Evolutionary conservation across 129 eudicot genomes (phyloP).

Genomic region (Lactuca saligna): DNA sequence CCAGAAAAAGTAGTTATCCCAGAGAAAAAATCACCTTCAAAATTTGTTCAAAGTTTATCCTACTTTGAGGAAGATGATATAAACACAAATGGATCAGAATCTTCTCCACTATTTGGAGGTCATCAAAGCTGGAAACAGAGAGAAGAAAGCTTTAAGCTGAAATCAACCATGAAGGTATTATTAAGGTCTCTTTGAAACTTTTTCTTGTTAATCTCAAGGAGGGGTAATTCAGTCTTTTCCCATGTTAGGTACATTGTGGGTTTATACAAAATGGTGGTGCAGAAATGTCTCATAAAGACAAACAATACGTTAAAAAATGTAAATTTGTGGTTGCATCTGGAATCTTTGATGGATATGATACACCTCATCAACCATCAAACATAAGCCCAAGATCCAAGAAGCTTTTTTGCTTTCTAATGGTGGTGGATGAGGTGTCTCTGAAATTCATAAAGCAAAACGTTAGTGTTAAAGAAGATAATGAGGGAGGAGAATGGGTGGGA

Average conservation of each 20-base stretch:
- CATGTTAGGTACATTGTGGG: slow-evolving; percentile 87
- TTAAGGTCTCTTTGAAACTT: background rate
- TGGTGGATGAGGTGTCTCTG: slow-evolving; percentile 82
- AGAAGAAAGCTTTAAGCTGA: slow-evolving; percentile 82
- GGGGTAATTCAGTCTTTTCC: slow-evolving; percentile 1
- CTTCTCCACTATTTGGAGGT: slow-evolving; percentile 86
- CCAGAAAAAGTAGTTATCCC: slow-evolving; percentile 75
- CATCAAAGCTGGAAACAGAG: slow-evolving; percentile 79
- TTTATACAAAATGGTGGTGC: slow-evolving; percentile 85
- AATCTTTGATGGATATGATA: slow-evolving; percentile 93
- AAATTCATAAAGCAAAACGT: slow-evolving; percentile 73
- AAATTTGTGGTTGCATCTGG: slow-evolving; percentile 94
- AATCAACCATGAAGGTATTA: slow-evolving; percentile 75
- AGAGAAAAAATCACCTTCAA: slow-evolving; percentile 52
- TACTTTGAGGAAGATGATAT: slow-evolving; percentile 63
- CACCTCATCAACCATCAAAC: slow-evolving; percentile 94
- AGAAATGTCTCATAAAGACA: slow-evolving; percentile 77
- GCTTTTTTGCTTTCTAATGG: slow-evolving; percentile 94
- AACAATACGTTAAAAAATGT: slow-evolving; percentile 72
- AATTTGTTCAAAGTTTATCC: slow-evolving; percentile 58
- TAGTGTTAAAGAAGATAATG: slow-evolving; percentile 57
- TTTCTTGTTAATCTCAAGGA: slow-evolving; percentile 7
- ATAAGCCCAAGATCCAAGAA: slow-evolving; percentile 67
- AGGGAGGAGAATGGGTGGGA: slow-evolving; percentile 86
- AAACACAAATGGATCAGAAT: slow-evolving; percentile 50